Percentiles rank a stretch among this genome's conserved stretches.
Evolutionary conservation across 2,329 filamentous ascomycete species (phyloP).

Genomic region (Xylaria sp.): DNA sequence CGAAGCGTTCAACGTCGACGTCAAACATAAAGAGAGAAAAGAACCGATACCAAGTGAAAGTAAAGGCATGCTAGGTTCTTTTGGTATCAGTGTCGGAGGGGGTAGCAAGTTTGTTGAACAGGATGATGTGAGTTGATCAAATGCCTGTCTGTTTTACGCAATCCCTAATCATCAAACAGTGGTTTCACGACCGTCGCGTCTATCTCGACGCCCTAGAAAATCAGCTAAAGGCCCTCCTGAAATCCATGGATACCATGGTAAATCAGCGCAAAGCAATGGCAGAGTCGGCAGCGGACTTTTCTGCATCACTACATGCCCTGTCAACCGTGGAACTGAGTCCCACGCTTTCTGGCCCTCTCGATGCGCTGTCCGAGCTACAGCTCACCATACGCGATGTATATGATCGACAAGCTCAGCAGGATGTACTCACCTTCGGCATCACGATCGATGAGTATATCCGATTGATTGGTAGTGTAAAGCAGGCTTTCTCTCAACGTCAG

Average conservation of each 20-base stretch:
- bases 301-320: slow-evolving; percentile 87
- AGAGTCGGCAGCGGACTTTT: slow-evolving; percentile 92
- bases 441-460: slow-evolving; percentile 99
- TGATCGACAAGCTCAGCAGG: slow-evolving; percentile 94
- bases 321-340: slow-evolving; percentile 92
- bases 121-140: slow-evolving; percentile 73
- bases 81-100: slow-evolving; percentile 79
- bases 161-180: slow-evolving; percentile 56
- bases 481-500: slow-evolving; percentile 88
- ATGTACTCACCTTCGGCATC: slow-evolving; percentile 93
- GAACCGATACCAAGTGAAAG: slow-evolving; percentile 86
- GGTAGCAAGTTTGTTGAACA: slow-evolving; percentile 94
- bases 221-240: slow-evolving; percentile 87
- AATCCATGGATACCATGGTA: slow-evolving; percentile 93
- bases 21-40: slow-evolving; percentile 96
- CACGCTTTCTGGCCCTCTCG: slow-evolving; percentile 83
- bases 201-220: slow-evolving; percentile 94
- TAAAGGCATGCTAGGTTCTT: slow-evolving; percentile 88
- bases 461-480: slow-evolving; percentile 92
- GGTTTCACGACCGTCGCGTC: slow-evolving; percentile 96
- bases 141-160: neutral
- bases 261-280: slow-evolving; percentile 90
- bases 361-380: slow-evolving; percentile 91
- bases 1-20: slow-evolving; percentile 91
- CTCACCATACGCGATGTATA: slow-evolving; percentile 94